Evolutionary conservation across 352 stramenopile genomes (phyloP).

Genomic region (Pythium brassicae): DNA sequence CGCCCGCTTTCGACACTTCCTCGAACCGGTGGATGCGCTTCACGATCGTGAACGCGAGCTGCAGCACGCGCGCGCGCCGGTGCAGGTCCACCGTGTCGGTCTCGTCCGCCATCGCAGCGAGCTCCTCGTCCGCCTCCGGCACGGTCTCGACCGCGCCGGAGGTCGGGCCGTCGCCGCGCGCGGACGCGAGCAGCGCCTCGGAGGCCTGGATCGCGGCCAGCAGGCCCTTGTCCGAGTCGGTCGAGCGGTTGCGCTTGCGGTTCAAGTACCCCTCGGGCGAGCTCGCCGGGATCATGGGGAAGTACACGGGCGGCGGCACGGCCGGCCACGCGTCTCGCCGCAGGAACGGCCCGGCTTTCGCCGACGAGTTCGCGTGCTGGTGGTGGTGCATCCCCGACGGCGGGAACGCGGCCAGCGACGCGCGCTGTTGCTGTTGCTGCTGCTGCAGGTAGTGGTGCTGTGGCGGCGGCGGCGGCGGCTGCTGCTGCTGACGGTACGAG

Average conservation of each 20-base stretch:
- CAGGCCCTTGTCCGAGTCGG: conserved; percentile 57
- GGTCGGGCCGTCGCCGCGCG: neutral
- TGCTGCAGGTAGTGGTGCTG: conserved; percentile 5
- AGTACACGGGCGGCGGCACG: conserved; percentile 12
- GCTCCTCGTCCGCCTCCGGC: neutral
- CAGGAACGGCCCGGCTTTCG: conserved; percentile 30
- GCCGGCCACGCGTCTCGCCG: conserved; percentile 19
- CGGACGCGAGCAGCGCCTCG: conserved; percentile 21
- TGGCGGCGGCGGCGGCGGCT: neutral
- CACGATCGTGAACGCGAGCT: conserved; percentile 54
- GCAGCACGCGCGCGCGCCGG: conserved; percentile 48
- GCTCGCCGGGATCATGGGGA: conserved; percentile 24
- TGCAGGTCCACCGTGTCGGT: conserved; percentile 32
- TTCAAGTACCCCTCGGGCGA: conserved; percentile 32
- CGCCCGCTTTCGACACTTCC: conserved; percentile 35
- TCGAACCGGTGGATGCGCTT: conserved; percentile 61
- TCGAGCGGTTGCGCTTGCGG: conserved; percentile 70
- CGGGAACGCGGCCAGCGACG: conserved; percentile 8
- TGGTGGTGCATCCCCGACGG: conserved; percentile 33
- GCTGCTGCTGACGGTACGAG: conserved; percentile 6
- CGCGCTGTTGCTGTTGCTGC: conserved; percentile 6
- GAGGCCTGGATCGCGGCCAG: conserved; percentile 45
- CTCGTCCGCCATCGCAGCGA: neutral
- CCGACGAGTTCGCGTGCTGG: conserved; percentile 46
- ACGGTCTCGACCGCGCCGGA: conserved; percentile 16